phyloP scores from a whole-genome alignment of 2,329 filamentous ascomycete species.

The Sarocladium oryzae region DNA sequence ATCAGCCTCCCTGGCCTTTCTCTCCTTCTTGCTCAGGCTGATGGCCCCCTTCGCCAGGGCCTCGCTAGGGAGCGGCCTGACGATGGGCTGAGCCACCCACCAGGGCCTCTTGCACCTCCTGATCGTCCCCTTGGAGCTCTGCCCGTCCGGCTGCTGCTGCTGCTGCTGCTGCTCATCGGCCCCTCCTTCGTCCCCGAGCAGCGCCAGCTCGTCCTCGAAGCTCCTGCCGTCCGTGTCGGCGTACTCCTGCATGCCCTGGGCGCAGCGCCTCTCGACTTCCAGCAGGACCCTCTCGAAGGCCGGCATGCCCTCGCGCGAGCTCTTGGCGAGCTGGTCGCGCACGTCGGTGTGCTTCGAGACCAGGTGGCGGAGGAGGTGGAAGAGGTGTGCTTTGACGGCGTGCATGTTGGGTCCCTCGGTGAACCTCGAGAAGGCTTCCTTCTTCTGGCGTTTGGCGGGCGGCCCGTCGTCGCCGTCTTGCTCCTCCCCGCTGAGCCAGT shows the following conservation, averaged over 20 bases:
- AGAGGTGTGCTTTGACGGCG: constrained; percentile 85
- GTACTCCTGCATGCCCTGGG: constrained; percentile 65
- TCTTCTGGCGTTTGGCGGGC: constrained; percentile 46
- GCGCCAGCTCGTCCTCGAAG: constrained; percentile 32
- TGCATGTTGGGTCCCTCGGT: constrained; percentile 53
- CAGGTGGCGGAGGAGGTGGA: constrained; percentile 81
- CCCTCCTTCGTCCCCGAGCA: constrained; percentile 21
- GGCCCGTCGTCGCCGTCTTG: constrained; percentile 33
- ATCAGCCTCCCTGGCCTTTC: constrained; percentile 28
- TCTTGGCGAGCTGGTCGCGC: constrained; percentile 72
- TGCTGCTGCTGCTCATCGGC: too few species aligned
- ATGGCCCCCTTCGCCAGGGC: constrained; percentile 77
- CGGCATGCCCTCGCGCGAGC: constrained; percentile 62
- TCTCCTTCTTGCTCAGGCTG: constrained; percentile 64
- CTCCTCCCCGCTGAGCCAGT: constrained; percentile 29
- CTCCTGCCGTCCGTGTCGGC: constrained; percentile 44
- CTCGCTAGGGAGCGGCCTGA: constrained; percentile 80
- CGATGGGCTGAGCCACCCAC: constrained; percentile 86
- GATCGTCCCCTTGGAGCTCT: constrained; percentile 62
- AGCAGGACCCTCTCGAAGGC: constrained; percentile 70
- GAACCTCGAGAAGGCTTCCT: constrained; percentile 10
- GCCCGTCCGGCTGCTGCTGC: too few species aligned
- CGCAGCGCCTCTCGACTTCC: constrained; percentile 70
- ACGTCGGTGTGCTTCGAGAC: constrained; percentile 76
- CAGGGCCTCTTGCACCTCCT: constrained; percentile 72